These are phyloP conservation scores for Xylariaceae sp. DNA, from an alignment of 2,329 filamentous ascomycete genomes.

Conservation along the genomic window DNA sequence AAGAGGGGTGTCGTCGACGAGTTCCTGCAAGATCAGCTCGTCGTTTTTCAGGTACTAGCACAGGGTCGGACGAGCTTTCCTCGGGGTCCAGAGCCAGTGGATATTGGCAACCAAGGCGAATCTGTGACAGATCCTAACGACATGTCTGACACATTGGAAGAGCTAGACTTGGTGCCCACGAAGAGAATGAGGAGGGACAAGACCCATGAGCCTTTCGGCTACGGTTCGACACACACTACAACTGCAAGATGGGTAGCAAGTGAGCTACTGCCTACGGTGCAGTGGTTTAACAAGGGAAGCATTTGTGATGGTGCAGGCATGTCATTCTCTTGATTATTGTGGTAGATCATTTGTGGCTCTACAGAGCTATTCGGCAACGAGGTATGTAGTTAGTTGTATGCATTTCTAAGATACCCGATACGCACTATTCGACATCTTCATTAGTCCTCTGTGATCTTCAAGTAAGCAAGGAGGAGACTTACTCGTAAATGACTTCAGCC, in stretches of 20 bases:
- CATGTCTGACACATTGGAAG: too few species aligned
- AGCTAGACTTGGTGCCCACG: slow-evolving; percentile 11
- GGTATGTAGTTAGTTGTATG: too few species aligned
- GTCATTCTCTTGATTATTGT: slow-evolving; percentile 5
- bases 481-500: slow-evolving; percentile 15
- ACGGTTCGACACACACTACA: slow-evolving; percentile 51
- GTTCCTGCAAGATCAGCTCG: slow-evolving; percentile 57
- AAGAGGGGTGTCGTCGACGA: slow-evolving; percentile 48
- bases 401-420: slow-evolving; percentile 4
- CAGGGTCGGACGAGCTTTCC: slow-evolving; percentile 46
- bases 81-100: slow-evolving; percentile 18
- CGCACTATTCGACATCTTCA: slow-evolving; percentile 1
- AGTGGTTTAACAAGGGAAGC: slow-evolving; percentile 48
- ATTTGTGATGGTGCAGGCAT: slow-evolving; percentile 32
- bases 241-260: slow-evolving; percentile 59
- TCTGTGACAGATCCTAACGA: slow-evolving; percentile 15
- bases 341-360: too few species aligned
- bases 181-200: slow-evolving; percentile 36
- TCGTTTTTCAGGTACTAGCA: slow-evolving; percentile 56
- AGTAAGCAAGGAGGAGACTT: slow-evolving; percentile 1
- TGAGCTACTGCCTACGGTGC: slow-evolving; percentile 43
- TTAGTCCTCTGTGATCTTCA: too few species aligned
- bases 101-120: slow-evolving; percentile 10
- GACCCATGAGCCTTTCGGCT: slow-evolving; percentile 47
- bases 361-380: too few species aligned